Evolutionary conservation across 345 rosid genomes (phyloP).

Genomic region (Salix dunnii): DNA sequence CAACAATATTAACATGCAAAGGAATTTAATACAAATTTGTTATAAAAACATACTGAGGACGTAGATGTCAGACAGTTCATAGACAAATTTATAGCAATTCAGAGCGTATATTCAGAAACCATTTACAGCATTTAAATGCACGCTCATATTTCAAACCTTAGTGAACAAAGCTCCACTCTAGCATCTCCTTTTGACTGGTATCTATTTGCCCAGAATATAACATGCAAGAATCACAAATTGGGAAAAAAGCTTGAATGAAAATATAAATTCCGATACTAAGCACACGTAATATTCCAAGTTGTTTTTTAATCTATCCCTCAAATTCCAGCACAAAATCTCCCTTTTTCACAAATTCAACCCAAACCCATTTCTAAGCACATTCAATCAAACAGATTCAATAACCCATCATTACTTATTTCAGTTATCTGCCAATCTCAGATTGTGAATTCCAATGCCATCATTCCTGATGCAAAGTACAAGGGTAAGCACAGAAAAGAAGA

Average conservation of each 20-base stretch:
- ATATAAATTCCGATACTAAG: background rate
- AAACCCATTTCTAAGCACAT: background rate
- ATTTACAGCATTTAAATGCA: background rate
- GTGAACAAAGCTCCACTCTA: background rate
- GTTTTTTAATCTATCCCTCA: background rate
- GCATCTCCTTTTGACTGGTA: background rate
- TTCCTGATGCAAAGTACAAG: background rate
- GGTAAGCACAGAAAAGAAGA: background rate
- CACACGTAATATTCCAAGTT: too few species aligned
- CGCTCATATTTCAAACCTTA: background rate
- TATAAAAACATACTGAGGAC: background rate
- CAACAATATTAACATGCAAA: background rate
- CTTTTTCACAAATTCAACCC: background rate
- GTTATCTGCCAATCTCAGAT: background rate
- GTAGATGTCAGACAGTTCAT: background rate
- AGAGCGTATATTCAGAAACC: background rate
- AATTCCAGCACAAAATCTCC: background rate
- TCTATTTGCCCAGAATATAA: background rate
- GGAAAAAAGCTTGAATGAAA: background rate
- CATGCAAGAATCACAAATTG: background rate
- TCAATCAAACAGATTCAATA: background rate
- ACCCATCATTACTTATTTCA: background rate
- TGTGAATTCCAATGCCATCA: background rate
- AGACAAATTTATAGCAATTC: background rate
- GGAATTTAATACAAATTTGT: background rate